Conservation (phyloP, 2,329 filamentous ascomycete genomes). For the Paracamarosporium sp. region DNA sequence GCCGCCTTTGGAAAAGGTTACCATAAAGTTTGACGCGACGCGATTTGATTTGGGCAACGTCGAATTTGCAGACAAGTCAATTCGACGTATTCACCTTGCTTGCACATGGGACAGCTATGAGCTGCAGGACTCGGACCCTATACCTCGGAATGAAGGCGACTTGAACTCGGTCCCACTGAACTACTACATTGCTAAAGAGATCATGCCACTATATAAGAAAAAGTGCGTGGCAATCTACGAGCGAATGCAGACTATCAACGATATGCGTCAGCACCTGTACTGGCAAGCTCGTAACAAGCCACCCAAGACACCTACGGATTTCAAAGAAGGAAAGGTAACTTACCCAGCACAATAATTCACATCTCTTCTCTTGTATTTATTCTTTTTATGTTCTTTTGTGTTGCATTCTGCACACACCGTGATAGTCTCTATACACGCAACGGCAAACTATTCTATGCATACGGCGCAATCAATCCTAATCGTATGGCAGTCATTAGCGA, state of each 20-base stretch:
- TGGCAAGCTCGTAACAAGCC: conserved; percentile 16
- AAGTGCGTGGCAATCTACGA: conserved; percentile 33
- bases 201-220: conserved; percentile 28
- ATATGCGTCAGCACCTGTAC: conserved; percentile 26
- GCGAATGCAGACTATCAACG: conserved; percentile 31
- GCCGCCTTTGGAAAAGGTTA: conserved; percentile 29
- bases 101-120: conserved; percentile 28
- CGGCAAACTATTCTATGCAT: neutral
- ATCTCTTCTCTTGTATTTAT: neutral
- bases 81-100: conserved; percentile 20
- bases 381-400: neutral
- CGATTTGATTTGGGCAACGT: conserved; percentile 41
- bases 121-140: conserved; percentile 22
- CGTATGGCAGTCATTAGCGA: conserved; percentile 20
- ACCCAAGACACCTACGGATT: conserved; percentile 10
- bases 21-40: conserved; percentile 26
- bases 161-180: conserved; percentile 29
- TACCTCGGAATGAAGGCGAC: conserved; percentile 25
- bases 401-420: neutral
- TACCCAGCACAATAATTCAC: neutral
- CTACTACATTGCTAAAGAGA: conserved; percentile 27
- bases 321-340: conserved; percentile 34
- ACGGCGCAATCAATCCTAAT: neutral
- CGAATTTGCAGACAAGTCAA: conserved; percentile 20
- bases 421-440: neutral